phyloP scores from a whole-genome alignment of 2,329 filamentous ascomycete genomes.

The Curvularia eragrostidis region DNA sequence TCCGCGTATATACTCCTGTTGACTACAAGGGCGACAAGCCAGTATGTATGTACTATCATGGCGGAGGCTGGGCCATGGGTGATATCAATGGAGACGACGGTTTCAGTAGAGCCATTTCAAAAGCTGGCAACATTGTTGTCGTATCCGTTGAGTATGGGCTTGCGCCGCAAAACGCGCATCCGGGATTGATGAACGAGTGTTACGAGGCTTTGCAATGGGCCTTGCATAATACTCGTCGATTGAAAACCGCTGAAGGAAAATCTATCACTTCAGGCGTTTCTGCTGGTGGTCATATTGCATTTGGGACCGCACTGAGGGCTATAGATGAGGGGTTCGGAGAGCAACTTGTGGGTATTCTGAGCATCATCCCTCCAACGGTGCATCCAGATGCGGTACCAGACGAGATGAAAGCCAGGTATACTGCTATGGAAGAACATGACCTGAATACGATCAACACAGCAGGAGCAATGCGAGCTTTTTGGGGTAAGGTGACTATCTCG shows the following conservation, averaged over 20 bases:
- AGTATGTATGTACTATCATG: constrained; percentile 46
- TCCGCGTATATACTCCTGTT: constrained; percentile 47
- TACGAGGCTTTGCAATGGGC: constrained; percentile 45
- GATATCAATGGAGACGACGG: constrained; percentile 45
- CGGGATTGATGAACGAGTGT: constrained; percentile 46
- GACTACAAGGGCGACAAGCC: constrained; percentile 41
- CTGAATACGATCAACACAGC: constrained; percentile 48
- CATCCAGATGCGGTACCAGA: constrained; percentile 49
- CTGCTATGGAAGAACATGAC: constrained; percentile 47
- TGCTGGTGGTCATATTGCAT: constrained; percentile 50
- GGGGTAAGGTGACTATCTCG: constrained; percentile 20
- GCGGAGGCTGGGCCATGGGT: constrained; percentile 50
- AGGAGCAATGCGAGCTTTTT: constrained; percentile 46
- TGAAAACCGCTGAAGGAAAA: constrained; percentile 37
- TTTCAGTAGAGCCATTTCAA: constrained; percentile 36
- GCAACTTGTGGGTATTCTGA: constrained; percentile 49
- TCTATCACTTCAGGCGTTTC: constrained; percentile 49
- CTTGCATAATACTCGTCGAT: constrained; percentile 31
- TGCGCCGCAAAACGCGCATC: constrained; percentile 45
- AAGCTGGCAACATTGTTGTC: constrained; percentile 34
- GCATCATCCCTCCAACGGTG: constrained; percentile 47
- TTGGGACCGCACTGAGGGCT: constrained; percentile 48
- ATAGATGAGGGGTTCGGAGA: constrained; percentile 47
- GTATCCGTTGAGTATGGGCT: constrained; percentile 48
- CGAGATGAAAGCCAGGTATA: constrained; percentile 44